Evolutionary conservation across 495 filamentous ascomycete species (phyloP), one percentile per base, ranked within the genome.

Genomic region (Aspergillus affinis): DNA sequence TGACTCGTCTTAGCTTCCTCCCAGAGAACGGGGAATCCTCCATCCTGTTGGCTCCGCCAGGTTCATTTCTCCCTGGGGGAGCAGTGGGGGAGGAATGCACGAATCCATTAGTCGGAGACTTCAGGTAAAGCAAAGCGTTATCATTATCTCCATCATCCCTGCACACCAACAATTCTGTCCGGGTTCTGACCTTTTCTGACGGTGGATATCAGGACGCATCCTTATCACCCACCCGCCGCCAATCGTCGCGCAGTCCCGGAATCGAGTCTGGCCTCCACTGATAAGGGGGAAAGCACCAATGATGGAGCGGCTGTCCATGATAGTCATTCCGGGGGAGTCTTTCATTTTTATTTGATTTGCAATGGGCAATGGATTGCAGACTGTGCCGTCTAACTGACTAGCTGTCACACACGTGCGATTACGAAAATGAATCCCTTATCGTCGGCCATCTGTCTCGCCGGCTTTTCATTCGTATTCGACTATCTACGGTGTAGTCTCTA

Each of bases 71-170:
- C 19, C 21, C 53, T 10, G 13, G 12, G 12, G 47, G 21, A 9
- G 44, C 19, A 41, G 15, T 13, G 27, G 41, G 23, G 44, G 10
- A 45, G 36, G 20, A 23, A 23, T 18, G 36, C 20, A 18, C 20
- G 6, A 51, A 58, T 58, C 27, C 8, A 51, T 58, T 58, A 58
- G 46, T 58, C 55, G 55, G 41, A 23, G 47, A 50, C 44, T 48
- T 58, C n/a, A 48, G 50, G 55, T 58, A 58, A 58, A 19, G 18
- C 10, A 20, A 49, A 51, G 44, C 47, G 55, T 48, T 36, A 49
- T 51, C 41, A 58, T 30, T 52, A 15, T 52, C 30, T 29, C 30
- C 50, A n/a, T n/a, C 26, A 15, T 52, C 26, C 26, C 23, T 4
- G 47, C n/a, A 19, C 9, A 27, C 48, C 3, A 30, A 19, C 41